Base-by-base conservation (phyloP, 129 eudicot species). In the Artemisia annua region DNA sequence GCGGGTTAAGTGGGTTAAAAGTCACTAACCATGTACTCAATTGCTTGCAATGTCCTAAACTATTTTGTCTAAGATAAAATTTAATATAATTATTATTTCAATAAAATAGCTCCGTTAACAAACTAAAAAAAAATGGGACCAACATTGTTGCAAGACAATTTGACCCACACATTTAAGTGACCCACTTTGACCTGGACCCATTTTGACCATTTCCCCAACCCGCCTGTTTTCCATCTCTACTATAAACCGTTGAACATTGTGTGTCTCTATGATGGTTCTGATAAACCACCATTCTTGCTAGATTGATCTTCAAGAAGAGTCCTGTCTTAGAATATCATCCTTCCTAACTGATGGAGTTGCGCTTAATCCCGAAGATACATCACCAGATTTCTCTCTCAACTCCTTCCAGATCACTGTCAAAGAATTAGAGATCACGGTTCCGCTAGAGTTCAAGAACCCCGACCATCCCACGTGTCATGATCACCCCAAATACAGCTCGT, bases 231-330 rank as follows among this genome's bases (percentile, higher is more conserved):
- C 46, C 46, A 39, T 1, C 0, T 39, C 46, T 39, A 39, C 11
- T 39, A 7, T 39, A 39, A 8, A 39, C 46, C 46, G 46, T 39
- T 39, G 10, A 7, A 7, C 46, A 7, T 39, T 39, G 62, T 56
- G 10, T 3, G 1, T 30, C 30, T 4, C 53, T 9, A 16, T 73
- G 49, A 55, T 50, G 17, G 62, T 48, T 58, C 51, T 39, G 55
- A 63, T 49, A 71, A 62, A 61, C 32, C 28, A 39, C 30, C 64
- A 63, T 66, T 69, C 48, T 54, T 72, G 64, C 64, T 91, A 92
- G 96, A 84, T 92, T 74, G 85, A 89, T 87, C 96, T 92, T 87
- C 98, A 89, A 82, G 96, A 92, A 76, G 98, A 92, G 74, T 92
- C 98, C 59, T 92, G 95, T 76, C 61, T 92, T 80, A 92, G 96